Conservation (phyloP, 2,329 filamentous ascomycete genomes). For the Thelonectria olida region DNA sequence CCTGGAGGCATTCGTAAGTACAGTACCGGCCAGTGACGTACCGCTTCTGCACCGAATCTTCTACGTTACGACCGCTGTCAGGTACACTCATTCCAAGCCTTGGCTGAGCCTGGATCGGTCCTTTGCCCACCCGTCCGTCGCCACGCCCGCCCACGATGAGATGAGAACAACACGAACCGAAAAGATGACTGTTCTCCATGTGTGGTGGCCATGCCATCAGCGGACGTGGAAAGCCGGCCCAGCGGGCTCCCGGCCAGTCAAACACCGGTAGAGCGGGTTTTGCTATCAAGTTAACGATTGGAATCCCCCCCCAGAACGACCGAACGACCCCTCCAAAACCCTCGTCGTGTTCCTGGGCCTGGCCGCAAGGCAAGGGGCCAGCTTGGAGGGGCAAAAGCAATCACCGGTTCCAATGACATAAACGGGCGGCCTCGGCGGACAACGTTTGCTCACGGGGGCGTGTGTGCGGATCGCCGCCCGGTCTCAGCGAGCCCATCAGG, state of each 20-base stretch:
- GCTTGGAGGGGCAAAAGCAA: background rate
- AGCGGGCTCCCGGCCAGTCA: slow-evolving; percentile 19
- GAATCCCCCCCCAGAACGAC: slow-evolving; percentile 1
- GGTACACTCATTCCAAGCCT: too few relatives aligned
- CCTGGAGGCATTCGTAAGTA: background rate
- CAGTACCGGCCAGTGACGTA: background rate
- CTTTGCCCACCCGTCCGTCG: background rate
- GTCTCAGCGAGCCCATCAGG: slow-evolving; percentile 4
- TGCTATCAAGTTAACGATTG: slow-evolving; percentile 6
- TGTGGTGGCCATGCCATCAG: slow-evolving; percentile 6
- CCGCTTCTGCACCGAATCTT: too few relatives aligned
- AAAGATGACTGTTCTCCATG: background rate
- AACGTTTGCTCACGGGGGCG: slow-evolving; percentile 23
- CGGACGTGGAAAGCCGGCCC: slow-evolving; percentile 16
- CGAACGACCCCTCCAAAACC: background rate
- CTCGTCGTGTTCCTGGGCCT: slow-evolving; percentile 20
- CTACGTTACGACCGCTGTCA: background rate
- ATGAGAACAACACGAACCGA: too few relatives aligned
- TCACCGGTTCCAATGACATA: slow-evolving; percentile 29
- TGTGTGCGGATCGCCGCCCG: slow-evolving; percentile 11
- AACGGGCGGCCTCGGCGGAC: slow-evolving; percentile 37
- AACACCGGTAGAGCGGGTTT: slow-evolving; percentile 4
- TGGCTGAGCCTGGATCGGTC: background rate
- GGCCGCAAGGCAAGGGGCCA: background rate
- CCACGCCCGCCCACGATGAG: background rate